Base-by-base conservation (phyloP, 768 basidiomycete species). In the Chalciporus sphaerocephalus region DNA sequence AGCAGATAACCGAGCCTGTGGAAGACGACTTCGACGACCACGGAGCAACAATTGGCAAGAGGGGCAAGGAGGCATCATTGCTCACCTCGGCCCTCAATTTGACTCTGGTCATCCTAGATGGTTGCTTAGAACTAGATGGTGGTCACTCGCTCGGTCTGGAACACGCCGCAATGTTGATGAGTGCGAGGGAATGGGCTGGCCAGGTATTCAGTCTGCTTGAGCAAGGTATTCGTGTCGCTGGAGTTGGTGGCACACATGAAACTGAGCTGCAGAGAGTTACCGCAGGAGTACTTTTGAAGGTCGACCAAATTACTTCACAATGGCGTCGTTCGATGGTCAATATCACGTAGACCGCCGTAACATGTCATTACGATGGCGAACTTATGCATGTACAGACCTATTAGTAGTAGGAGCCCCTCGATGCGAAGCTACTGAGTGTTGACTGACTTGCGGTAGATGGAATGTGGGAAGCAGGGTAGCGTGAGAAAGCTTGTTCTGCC, bases 271-370 rank as follows among this genome's bases (percentile, higher is more conserved):
- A 75, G 43, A 78, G 83, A 43, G 82, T 81, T 1, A 81, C 85
- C 2, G 91, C 90, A 1, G 90, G 89, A 0, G 85, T 93, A 1
- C 61, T 94, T 35, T 65, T 96, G 44, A 90, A 88, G 60, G 77
- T 90, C 5, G 86, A 92, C 41, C 81, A 83, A 51, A 66, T 90
- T 15, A 74, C 76, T 4, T 78, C 78, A 33, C 79, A 69, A 58
- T 89, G 86, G 85, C 71, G 78, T 30, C 74, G 80, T 38, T 76
- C 80, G 0, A 82, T 89, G 76, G 66, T 82, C 28, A 72, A 74
- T 53, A 58, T 68, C 37, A 52, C 51, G 39, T 69, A 44, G 34
- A 22, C 8, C 10, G 38, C 16, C 15, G 28, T 28, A 28, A 11
- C 28, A 28, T 28, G 28, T 5, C 28, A 13, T 5, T 11, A n/a